These are phyloP conservation scores for Ballota nigra DNA, from an alignment of 257 asterid species.

Conservation along the genomic window DNA sequence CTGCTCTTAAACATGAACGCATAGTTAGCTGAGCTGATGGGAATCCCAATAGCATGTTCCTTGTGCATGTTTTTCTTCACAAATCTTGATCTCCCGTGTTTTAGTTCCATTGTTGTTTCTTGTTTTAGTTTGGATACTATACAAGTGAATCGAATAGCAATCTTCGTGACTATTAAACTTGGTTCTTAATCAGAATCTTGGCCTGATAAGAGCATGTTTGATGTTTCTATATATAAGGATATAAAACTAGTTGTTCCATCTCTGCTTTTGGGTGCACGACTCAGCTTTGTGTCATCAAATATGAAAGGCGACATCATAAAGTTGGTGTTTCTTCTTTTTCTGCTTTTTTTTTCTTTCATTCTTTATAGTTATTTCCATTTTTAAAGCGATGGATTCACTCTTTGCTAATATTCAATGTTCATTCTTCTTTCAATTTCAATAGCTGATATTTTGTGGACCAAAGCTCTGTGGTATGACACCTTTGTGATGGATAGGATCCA, in stretches of 20 bases:
- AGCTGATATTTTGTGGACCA: constrained; percentile 9
- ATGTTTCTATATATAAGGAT: constrained; percentile 12
- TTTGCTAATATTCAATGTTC: neutral
- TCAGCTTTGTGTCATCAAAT: constrained; percentile 20
- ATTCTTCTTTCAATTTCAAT: neutral
- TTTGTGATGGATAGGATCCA: neutral
- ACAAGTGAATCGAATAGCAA: neutral
- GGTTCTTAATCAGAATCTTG: neutral
- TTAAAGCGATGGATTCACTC: neutral
- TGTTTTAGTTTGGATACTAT: neutral
- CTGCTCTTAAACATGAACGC: constrained; percentile 18
- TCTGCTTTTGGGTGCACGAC: constrained; percentile 11
- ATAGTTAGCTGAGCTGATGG: constrained; percentile 31
- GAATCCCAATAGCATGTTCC: constrained; percentile 34
- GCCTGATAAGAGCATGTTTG: constrained; percentile 1
- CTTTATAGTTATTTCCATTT: neutral
- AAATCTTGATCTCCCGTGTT: constrained; percentile 20
- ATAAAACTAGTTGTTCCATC: neutral
- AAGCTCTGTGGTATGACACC: neutral
- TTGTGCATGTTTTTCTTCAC: constrained; percentile 19
- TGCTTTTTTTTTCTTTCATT: neutral
- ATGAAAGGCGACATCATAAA: neutral
- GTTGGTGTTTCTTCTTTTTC: constrained; percentile 12
- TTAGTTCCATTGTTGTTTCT: constrained; percentile 22
- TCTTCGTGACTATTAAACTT: constrained; percentile 4